These are phyloP conservation scores for Coprinellus aureogranulatus DNA, from an alignment of 768 basidiomycete genomes.

Conservation along the genomic window DNA sequence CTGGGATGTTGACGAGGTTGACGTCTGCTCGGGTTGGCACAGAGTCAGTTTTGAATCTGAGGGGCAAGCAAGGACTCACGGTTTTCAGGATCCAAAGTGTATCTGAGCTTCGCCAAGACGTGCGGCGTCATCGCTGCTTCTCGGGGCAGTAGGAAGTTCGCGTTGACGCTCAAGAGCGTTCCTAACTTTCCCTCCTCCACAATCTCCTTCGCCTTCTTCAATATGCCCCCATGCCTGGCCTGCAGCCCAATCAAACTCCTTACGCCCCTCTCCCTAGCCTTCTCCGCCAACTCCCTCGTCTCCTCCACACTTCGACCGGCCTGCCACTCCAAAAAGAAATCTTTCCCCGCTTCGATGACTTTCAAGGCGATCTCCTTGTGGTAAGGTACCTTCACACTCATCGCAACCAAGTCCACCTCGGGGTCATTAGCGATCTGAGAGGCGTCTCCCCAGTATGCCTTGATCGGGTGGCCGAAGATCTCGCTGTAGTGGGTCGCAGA, in stretches of 20 bases:
- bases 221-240: constrained; percentile 20
- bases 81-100: neutral
- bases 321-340: constrained; percentile 40
- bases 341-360: constrained; percentile 34
- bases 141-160: neutral
- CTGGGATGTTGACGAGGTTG: neutral
- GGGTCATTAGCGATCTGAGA: constrained; percentile 22
- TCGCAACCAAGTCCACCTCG: constrained; percentile 34
- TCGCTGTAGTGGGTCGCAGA: constrained; percentile 26
- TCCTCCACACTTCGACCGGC: constrained; percentile 27
- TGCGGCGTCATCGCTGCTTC: neutral
- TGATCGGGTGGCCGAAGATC: constrained; percentile 21
- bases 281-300: constrained; percentile 29
- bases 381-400: constrained; percentile 25
- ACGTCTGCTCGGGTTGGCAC: neutral
- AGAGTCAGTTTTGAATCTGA: no score
- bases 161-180: constrained; percentile 18
- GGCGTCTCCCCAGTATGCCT: constrained; percentile 28
- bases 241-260: constrained; percentile 31
- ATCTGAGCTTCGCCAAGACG: neutral
- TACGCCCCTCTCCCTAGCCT: constrained; percentile 24
- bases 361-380: constrained; percentile 27
- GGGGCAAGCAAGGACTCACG: neutral
- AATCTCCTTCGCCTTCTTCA: constrained; percentile 31
- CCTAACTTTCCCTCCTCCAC: constrained; percentile 30